Base-by-base conservation (phyloP, 2,329 filamentous ascomycete genomes). In the Aspergillus aculeatus region DNA sequence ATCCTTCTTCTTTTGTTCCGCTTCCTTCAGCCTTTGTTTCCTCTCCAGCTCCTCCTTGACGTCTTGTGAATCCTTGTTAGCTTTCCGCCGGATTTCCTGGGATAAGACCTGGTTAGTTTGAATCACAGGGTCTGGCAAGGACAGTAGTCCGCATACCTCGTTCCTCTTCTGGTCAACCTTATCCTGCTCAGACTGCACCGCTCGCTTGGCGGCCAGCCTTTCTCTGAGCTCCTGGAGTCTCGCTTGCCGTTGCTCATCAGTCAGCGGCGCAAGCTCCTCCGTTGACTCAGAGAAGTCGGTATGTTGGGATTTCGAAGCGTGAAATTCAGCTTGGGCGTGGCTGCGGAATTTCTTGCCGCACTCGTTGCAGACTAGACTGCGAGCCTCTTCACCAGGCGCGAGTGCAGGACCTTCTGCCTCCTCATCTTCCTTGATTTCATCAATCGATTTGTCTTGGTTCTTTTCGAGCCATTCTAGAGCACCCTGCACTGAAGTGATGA, bases 391-490 rank as follows among this genome's bases (percentile, higher is more conserved):
- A 60, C 89, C 91, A 1, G 85, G 85, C 68, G 90, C 82, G 2
- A 93, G 80, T n/a, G 86, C 83, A 5, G 87, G 84, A 11, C 86
- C 84, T 68, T 89, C 81, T 35, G 83, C 81, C 50, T 80, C 78
- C 64, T 80, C 82, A 5, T 76, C 75, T 51, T 80, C 80, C 64
- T 90, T 84, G 62, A 98, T 88, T 59, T 96, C 89, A 41, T 97
- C 92, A 47, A 96, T 74, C 1, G 90, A 83, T 68, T 90, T 96
- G 75, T 96, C 92, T 73, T 96, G 88, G 73, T 96, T 96, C 68
- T 90, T 86, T 73, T 96, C 93, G 1, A 99, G 85, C 95, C 95
- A 99, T 79, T 96, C 91, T 59, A 99, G 84, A 55, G 95, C 95
- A 66, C 88, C 89, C 73, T 95, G 89, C 50, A 97, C 91, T 94